Percentiles rank a stretch among this genome's conserved stretches.
phyloP scores from a whole-genome alignment of 2,329 filamentous ascomycete species.

The Blastomyces emzantsi region DNA sequence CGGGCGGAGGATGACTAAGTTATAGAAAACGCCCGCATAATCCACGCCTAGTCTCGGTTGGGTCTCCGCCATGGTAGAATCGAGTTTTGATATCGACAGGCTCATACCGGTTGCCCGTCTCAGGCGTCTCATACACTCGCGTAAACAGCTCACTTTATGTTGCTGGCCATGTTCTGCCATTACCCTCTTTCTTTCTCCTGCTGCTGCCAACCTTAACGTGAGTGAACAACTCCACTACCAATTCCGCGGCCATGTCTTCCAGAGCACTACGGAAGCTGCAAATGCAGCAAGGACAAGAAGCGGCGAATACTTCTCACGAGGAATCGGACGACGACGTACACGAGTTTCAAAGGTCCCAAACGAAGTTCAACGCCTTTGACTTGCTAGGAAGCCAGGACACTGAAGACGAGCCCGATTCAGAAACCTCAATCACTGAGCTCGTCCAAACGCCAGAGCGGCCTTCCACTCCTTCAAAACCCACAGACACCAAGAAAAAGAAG shows the following conservation, averaged over 20 bases:
- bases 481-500: conserved; percentile 56
- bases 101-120: background rate
- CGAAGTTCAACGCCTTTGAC: conserved; percentile 47
- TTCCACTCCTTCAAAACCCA: conserved; percentile 35
- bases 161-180: background rate
- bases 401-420: conserved; percentile 28
- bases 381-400: conserved; percentile 37
- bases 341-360: conserved; percentile 25
- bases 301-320: conserved; percentile 29
- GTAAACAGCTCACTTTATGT: background rate
- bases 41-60: conserved; percentile 6
- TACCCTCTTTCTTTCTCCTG: background rate
- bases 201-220: conserved; percentile 2
- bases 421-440: conserved; percentile 18
- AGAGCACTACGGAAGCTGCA: conserved; percentile 57
- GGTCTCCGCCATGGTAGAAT: background rate
- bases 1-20: background rate
- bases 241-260: conserved; percentile 47
- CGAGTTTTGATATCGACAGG: background rate
- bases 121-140: background rate
- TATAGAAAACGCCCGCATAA: too few species aligned
- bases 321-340: conserved; percentile 35
- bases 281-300: conserved; percentile 45
- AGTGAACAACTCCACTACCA: conserved; percentile 2
- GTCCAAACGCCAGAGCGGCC: conserved; percentile 15